These are phyloP conservation scores for Wickerhamiella galacta DNA, from an alignment of 805 yeast genomes.

Conservation along the genomic window DNA sequence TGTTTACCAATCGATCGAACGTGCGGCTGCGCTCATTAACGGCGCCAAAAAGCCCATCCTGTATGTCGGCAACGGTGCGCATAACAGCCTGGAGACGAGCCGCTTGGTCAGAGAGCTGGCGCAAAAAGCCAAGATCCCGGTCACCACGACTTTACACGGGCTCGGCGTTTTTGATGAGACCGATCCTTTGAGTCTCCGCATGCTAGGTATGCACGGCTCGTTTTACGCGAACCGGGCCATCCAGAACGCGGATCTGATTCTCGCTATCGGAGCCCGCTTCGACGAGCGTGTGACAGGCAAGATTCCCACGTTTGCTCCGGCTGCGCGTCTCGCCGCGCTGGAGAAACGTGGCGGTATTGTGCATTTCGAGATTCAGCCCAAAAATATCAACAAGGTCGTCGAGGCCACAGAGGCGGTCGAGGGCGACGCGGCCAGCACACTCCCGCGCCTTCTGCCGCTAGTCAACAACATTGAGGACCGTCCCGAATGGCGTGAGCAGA, in stretches of 20 bases:
- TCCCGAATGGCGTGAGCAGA: constrained; percentile 60
- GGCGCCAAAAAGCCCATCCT: constrained; percentile 74
- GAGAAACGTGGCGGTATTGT: constrained; percentile 89
- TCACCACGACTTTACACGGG: constrained; percentile 88
- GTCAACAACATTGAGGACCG: constrained; percentile 47
- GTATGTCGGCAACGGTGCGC: constrained; percentile 84
- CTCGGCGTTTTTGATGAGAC: constrained; percentile 88
- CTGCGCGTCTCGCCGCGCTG: constrained; percentile 72
- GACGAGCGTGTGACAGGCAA: constrained; percentile 96
- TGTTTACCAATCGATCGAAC: constrained; percentile 53
- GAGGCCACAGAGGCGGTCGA: constrained; percentile 87
- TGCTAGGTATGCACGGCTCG: constrained; percentile 97
- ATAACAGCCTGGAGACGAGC: constrained; percentile 59
- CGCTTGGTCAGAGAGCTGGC: constrained; percentile 61
- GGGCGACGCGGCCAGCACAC: constrained; percentile 80
- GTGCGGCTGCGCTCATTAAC: constrained; percentile 66
- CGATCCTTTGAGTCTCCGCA: constrained; percentile 78
- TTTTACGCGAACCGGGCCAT: constrained; percentile 91
- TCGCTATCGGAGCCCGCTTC: constrained; percentile 93
- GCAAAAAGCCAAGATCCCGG: constrained; percentile 85
- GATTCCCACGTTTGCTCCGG: constrained; percentile 81
- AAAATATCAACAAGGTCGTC: constrained; percentile 94
- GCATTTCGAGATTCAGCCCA: constrained; percentile 91
- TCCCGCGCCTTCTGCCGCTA: constrained; percentile 55
- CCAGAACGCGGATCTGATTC: constrained; percentile 81